These are phyloP conservation scores for Xylaria castorea DNA, from an alignment of 495 filamentous ascomycete genomes.

Conservation along the genomic window DNA sequence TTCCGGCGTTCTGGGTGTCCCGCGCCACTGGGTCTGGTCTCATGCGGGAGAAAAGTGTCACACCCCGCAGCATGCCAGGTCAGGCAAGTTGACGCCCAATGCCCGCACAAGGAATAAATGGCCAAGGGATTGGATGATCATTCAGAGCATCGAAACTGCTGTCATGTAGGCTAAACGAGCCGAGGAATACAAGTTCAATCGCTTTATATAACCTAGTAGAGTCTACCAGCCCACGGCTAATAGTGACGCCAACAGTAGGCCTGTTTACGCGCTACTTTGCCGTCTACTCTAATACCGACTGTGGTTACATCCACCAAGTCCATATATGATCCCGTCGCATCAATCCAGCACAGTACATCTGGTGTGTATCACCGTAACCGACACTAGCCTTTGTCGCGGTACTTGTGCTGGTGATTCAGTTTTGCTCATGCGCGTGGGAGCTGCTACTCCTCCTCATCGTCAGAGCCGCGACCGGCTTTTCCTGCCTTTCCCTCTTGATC, in stretches of 20 bases:
- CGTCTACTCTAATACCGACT: conserved; percentile 18
- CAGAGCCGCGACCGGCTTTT: conserved; percentile 62
- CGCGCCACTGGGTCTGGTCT: conserved; percentile 11
- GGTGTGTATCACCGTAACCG: neutral
- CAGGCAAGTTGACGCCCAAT: neutral
- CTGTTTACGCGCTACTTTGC: neutral
- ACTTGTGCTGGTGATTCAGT: neutral
- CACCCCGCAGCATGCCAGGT: conserved; percentile 21
- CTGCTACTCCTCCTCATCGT: conserved; percentile 65
- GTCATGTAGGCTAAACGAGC: neutral
- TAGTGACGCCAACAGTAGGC: neutral
- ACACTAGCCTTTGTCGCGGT: neutral
- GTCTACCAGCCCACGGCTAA: neutral
- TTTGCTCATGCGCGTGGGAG: neutral
- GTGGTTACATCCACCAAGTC: conserved; percentile 4
- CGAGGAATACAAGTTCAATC: neutral
- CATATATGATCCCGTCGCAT: neutral
- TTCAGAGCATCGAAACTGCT: neutral
- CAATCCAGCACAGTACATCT: neutral
- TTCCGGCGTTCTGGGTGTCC: conserved; percentile 19
- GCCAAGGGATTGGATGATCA: neutral
- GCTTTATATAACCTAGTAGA: conserved; percentile 2
- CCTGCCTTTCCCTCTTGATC: conserved; percentile 69
- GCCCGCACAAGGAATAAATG: neutral
- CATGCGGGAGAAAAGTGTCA: conserved; percentile 18